Evolutionary conservation across 2,329 filamentous ascomycete species (phyloP), one percentile per base, ranked within the genome.

Genomic region (Trichocomaceae sp.): DNA sequence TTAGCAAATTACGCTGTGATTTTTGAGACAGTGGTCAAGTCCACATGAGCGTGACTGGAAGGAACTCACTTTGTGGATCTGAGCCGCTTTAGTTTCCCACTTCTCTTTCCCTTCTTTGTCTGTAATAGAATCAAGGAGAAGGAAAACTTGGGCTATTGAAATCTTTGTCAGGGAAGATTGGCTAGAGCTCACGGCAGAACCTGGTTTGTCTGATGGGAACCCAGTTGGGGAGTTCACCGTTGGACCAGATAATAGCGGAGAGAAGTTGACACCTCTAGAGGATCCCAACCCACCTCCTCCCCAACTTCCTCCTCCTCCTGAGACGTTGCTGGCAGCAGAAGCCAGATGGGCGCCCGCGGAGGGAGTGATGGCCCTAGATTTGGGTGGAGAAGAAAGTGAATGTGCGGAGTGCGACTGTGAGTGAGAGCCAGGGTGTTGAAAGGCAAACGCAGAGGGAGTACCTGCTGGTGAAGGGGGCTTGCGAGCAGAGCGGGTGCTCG

Each of bases 101-200:
- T 95, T 96, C 67, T 83, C 83, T 68, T 86, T 84, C 69, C 88
- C 90, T 75, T 90, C 90, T 72, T 95, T 92, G 77, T 96, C 90
- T 72, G 93, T 96, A 69, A 97, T 87, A 33, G 90, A 90, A 75
- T 91, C 93, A 62, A 99, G 81, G 56, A 99, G 83, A 61, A 99
- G 84, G 75, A 93, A 95, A 62, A 97, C 85, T 78, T 99, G 93
- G 61, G 93, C 90, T 66, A 96, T 86, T 65, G 93, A 90, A 72
- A 99, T 93, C 76, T 95, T 96, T 58, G 87, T 87, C 64, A 97
- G 80, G 68, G 85, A 86, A 48, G 77, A 80, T 63, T 79, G 74
- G 59, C 77, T 75, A 35, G 75, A 75, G 63, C 71, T 69, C 47
- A 74, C 72, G 60, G 69, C 62, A 12, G 71, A 72, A 41, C 68